Evolutionary conservation across 1,284 basidiomycete species (phyloP), one percentile per base, ranked within the genome.

Genomic region (Sphagnurus paluster): DNA sequence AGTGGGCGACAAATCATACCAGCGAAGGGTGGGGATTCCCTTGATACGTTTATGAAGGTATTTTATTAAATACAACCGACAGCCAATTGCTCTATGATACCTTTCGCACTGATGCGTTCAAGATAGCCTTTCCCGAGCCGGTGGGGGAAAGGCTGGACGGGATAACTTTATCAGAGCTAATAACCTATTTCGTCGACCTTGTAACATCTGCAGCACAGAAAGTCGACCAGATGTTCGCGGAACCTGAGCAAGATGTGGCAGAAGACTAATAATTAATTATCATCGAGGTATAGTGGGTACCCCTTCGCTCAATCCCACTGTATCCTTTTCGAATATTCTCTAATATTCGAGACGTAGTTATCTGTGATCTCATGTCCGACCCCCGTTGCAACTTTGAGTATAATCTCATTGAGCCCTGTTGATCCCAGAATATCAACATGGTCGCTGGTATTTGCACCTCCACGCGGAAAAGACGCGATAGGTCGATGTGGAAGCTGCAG

Each of bases 361-460:
- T 95, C 85, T 55, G 80, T 64, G 43, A 93, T 76, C 59, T 90
- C 86, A 46, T 82, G 65, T 10, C 79, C 84, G 6, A 70, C 80
- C 0, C 93, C 93, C 3, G 90, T 86, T 19, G 85, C 93, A 11
- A 94, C 84, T 63, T 93, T 88, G 20, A 98, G 68, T 37, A 99
- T 81, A n/a, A 96, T 84, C 62, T 94, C 88, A 63, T 98, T 99
- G 45, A 98, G 64, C 6, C 82, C 78, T 0, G 83, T 87, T 16
- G 91, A 88, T 2, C 97, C 96, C 14, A 99, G 77, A 48, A 99
- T 88, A 67, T 99, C 96, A 26, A 99, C 87, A 59, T 98, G 94
- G 62, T 94, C 92, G 39, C 85, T 84, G 0, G 93, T 95, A 52
- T 88, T 88, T 6, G 93, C 87, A 0, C 96, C 97, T 29, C 96